phyloP scores from a whole-genome alignment of 2,329 filamentous ascomycete genomes.

The Fusarium armeniacum region DNA sequence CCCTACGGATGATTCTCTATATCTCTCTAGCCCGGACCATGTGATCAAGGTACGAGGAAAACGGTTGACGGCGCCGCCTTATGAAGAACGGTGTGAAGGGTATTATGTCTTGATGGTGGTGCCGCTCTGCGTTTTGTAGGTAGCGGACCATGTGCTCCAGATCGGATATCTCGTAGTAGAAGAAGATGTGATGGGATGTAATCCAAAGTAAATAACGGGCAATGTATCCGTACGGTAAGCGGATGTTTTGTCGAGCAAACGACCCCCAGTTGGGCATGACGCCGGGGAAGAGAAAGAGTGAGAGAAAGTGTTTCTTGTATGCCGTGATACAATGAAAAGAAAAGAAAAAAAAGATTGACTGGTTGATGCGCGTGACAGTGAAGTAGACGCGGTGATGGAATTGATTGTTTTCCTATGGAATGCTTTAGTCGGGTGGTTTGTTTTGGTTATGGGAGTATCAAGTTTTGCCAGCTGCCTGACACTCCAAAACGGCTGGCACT shows the following conservation, averaged over 20 bases:
- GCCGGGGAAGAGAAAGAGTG: neutral
- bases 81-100: too few relatives aligned
- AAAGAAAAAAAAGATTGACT: neutral
- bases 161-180: too few relatives aligned
- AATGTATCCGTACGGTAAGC: too few relatives aligned
- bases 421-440: constrained; percentile 15
- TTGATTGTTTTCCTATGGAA: constrained; percentile 8
- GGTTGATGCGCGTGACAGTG: neutral
- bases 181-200: too few relatives aligned
- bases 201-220: too few relatives aligned
- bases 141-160: too few relatives aligned
- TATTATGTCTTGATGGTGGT: too few relatives aligned
- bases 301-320: neutral
- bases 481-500: constrained; percentile 8
- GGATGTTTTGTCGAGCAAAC: too few relatives aligned
- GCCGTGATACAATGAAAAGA: neutral
- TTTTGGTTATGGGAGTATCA: constrained; percentile 8
- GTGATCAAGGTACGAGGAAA: too few relatives aligned
- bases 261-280: neutral
- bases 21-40: neutral
- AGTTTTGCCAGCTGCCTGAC: constrained; percentile 27
- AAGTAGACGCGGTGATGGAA: neutral
- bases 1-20: neutral
- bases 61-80: too few relatives aligned
- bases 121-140: too few relatives aligned